These are phyloP conservation scores for Trametes maxima DNA, from an alignment of 768 basidiomycete genomes.

Conservation along the genomic window DNA sequence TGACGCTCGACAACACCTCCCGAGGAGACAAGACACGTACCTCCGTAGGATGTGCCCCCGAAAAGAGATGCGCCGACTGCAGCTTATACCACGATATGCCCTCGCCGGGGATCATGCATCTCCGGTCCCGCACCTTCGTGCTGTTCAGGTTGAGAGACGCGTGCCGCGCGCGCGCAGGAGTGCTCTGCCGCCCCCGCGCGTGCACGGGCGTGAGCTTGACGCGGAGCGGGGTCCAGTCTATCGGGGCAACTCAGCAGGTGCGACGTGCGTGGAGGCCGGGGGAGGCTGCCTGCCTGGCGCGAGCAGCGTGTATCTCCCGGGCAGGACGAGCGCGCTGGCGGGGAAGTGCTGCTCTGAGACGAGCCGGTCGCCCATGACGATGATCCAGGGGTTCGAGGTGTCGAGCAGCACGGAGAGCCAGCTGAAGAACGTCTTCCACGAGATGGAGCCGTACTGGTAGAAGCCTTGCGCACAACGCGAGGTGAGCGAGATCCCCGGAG, in stretches of 20 bases:
- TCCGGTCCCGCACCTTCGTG: conserved; percentile 1
- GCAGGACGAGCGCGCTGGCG: conserved; percentile 6
- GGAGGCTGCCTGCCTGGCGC: conserved; percentile 6
- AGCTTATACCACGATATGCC: conserved; percentile 6
- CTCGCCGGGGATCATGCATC: neutral
- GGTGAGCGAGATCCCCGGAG: neutral
- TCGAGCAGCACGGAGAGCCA: conserved; percentile 11
- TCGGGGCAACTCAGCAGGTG: no score
- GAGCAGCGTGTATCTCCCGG: conserved; percentile 12
- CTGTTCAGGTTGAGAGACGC: neutral
- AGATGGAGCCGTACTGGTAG: conserved; percentile 14
- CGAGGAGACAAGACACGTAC: neutral
- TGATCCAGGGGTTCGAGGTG: conserved; percentile 5
- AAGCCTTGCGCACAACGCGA: neutral
- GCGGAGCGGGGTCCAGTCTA: conserved; percentile 7
- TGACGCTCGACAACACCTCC: no score
- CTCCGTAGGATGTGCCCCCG: conserved; percentile 3
- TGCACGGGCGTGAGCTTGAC: conserved; percentile 5
- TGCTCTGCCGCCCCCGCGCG: conserved; percentile 5
- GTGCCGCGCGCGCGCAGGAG: neutral
- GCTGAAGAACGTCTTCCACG: conserved; percentile 10
- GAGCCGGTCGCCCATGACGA: conserved; percentile 9
- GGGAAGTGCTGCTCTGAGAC: conserved; percentile 11
- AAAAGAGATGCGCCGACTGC: neutral
- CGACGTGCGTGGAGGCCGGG: neutral